Base-by-base conservation (phyloP, 2,329 filamentous ascomycete species). In the Cladosporium sp. region DNA sequence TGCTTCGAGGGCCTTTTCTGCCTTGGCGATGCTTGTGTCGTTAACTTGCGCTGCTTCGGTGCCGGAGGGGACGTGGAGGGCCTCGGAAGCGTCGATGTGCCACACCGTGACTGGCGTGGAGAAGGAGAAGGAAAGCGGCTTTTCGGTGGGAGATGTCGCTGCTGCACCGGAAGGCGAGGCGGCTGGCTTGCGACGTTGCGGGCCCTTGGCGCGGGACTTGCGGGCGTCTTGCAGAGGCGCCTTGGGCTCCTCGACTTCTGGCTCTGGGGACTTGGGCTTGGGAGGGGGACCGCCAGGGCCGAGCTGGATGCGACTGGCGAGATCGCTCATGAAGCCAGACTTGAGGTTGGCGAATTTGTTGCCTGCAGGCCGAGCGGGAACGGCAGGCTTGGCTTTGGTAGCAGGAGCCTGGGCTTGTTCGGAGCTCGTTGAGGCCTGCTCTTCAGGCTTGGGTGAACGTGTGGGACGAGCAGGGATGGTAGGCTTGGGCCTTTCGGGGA, bases 301-400 rank as follows among this genome's bases (percentile, higher is more conserved):
- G 30, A 95, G 73, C 64, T 89, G 85, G 22, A 99, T 76, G 43
- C 90, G 86, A 61, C 89, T 91, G 69, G 97, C 96, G 37, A 99
- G 74, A 64, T 97, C 92, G 39, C 84, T 90, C 79, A 99, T 83
- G 69, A 99, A 97, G 3, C 88, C 89, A 32, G 88, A 88, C 70
- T 95, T 90, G 27, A 99, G 74, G 19, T 89, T 87, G 13, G 91
- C 89, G 66, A 99, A 95, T 74, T 97, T 97, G 61, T 83, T 82
- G 8, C 88, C 88, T 38, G 79, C 78, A 2, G 90, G 88, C 40
- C 89, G 83, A 12, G 84, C 80, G 9, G 93, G 91, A 2, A 97
- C 80, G 0, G 83, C 80, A 4, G 93, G 91, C 66, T 96, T 97
- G n/a, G 81, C 70, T 66, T 90, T 95, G 11, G 77, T 67, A 13